Evolutionary conservation across 2,329 filamentous ascomycete genomes (phyloP).

Genomic region (Colletotrichum lini): DNA sequence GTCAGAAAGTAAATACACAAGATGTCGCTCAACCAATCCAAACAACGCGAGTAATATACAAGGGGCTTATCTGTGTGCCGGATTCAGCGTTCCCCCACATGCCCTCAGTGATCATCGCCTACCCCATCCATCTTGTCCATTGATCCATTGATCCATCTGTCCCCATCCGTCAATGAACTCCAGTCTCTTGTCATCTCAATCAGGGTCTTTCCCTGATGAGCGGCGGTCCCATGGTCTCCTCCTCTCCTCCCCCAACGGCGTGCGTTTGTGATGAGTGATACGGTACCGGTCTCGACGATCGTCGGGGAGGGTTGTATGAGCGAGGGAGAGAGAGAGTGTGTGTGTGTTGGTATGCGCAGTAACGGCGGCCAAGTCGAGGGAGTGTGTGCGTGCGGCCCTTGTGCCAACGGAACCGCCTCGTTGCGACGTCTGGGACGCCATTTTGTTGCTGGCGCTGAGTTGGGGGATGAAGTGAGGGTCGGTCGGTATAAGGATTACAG

Average conservation of each 20-base stretch:
- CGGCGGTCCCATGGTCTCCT: not conserved
- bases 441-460: not conserved
- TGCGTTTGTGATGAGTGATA: not conserved
- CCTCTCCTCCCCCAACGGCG: not conserved
- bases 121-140: no score
- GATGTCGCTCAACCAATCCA: slow-evolving; percentile 17
- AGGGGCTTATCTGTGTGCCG: slow-evolving; percentile 23
- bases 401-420: not conserved
- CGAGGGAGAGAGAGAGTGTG: slow-evolving; percentile 3
- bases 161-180: slow-evolving; percentile 10
- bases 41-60: slow-evolving; percentile 36
- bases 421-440: not conserved
- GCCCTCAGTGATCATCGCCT: not conserved
- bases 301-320: not conserved
- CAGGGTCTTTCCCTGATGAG: slow-evolving; percentile 5
- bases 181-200: not conserved
- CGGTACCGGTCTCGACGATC: slow-evolving; percentile 9
- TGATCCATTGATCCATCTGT: not conserved
- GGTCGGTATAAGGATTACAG: not conserved
- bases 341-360: slow-evolving; percentile 5
- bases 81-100: slow-evolving; percentile 7
- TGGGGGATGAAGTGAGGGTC: not conserved
- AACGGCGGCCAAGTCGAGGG: slow-evolving; percentile 12
- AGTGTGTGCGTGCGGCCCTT: not conserved
- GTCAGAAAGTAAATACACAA: slow-evolving; percentile 16